Evolutionary conservation across 192 early-diverging fungal species (phyloP).

Genomic region (Mortierella alpina): DNA sequence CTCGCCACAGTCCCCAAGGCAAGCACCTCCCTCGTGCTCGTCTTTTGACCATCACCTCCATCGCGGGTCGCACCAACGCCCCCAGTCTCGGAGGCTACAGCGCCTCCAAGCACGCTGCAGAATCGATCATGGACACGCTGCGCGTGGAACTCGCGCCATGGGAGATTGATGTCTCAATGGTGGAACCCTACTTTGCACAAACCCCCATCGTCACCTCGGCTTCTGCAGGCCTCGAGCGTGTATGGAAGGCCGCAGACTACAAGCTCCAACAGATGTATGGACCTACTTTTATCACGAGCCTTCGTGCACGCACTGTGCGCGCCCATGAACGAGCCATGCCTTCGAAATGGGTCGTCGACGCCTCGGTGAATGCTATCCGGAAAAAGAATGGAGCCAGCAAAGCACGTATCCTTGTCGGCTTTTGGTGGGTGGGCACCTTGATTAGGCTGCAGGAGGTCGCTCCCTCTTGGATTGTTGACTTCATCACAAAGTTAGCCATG

Average conservation of each 20-base stretch:
- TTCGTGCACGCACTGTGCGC: conserved; percentile 13
- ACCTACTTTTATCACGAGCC: conserved; percentile 23
- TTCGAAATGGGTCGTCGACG: conserved; percentile 51
- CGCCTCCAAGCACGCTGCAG: conserved; percentile 60
- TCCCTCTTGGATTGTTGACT: conserved; percentile 47
- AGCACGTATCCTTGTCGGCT: conserved; percentile 40
- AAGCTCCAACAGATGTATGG: conserved; percentile 42
- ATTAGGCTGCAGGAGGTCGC: conserved; percentile 33
- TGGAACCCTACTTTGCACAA: conserved; percentile 54
- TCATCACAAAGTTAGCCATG: conserved; percentile 41
- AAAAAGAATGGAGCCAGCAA: conserved; percentile 30
- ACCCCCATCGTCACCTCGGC: conserved; percentile 35
- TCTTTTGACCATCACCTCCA: conserved; percentile 56
- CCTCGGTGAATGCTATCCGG: conserved; percentile 40
- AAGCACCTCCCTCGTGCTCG: conserved; percentile 49
- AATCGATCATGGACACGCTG: conserved; percentile 57
- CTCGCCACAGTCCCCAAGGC: conserved; percentile 42
- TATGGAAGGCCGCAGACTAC: conserved; percentile 23
- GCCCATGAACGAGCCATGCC: conserved; percentile 42
- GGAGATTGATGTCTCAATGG: conserved; percentile 58
- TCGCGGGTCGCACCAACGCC: conserved; percentile 53
- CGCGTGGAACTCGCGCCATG: conserved; percentile 58
- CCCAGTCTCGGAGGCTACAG: conserved; percentile 55
- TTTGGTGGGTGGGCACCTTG: conserved; percentile 46
- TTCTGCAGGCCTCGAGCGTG: conserved; percentile 16